Base-by-base conservation (phyloP, 805 yeast genomes). In the Candida sithepensis region DNA sequence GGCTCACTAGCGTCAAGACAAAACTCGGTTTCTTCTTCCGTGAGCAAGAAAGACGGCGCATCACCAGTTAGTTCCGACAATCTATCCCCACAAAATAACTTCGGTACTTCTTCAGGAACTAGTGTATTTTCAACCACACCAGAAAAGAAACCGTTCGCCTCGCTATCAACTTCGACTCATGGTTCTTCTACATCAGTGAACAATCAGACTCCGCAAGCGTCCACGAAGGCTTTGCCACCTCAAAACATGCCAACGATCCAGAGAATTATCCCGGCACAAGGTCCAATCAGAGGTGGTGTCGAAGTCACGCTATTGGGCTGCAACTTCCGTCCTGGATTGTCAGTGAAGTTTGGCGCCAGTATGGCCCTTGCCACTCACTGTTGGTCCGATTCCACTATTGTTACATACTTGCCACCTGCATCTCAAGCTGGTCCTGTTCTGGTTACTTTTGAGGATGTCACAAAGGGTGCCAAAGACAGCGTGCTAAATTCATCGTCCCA, bases 311-410 rank as follows among this genome's bases (percentile, higher is more conserved):
- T 94, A 43, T 71, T 94, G 39, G 99, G 99, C 2, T 77, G 83
- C 42, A 87, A 89, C 49, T 94, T 94, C 73, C 81, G 84, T 45
- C 86, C 85, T 16, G 96, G 96, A 0, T 70, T 92, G 48, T 72
- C 73, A 21, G 96, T 92, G 14, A 85, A 85, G 66, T 94, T 94
- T 68, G 99, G 99, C 30, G 81, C 84, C 12, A 82, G 82, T 61
- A 71, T 76, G 49, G 89, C 94, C 0, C 66, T 87, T 28, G 85
- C 94, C 3, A 89, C 97, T 0, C 96, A 90, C 60, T 91, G 96
- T 67, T 94, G 99, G 99, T 88, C 95, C 41, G 94, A 87, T 36
- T 78, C 94, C 1, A 94, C 99, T 0, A 86, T 94, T 45, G 96
- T 94, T 2, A 89, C 98, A 0, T 89, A 87, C 58, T 71, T 94